phyloP scores from a whole-genome alignment of 2,329 filamentous ascomycete species.

The Scedosporium minutisporum region DNA sequence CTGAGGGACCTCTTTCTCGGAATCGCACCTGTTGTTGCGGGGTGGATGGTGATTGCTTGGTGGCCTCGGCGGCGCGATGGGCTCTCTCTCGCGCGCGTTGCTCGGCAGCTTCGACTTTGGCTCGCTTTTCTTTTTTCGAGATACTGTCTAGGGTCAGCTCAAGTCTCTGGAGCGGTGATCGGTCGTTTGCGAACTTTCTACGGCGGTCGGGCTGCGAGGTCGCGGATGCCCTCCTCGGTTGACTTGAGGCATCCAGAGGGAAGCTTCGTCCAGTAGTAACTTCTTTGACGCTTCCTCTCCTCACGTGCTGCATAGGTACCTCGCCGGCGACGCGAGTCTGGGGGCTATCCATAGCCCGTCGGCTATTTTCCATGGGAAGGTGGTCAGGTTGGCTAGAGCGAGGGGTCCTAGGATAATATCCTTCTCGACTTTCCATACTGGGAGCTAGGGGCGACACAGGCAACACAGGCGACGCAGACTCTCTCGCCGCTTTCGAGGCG shows the following conservation, averaged over 20 bases:
- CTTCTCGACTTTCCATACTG: conserved; percentile 7
- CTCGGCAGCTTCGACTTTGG: conserved; percentile 75
- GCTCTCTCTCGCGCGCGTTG: conserved; percentile 51
- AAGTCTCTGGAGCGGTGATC: conserved; percentile 86
- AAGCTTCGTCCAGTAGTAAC: not conserved
- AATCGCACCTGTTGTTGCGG: conserved; percentile 9
- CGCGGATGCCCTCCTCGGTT: conserved; percentile 27
- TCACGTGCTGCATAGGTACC: conserved; percentile 5
- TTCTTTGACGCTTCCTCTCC: conserved; percentile 6
- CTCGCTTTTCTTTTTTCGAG: conserved; percentile 91
- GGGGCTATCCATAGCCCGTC: not conserved
- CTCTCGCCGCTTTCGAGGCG: not conserved
- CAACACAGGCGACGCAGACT: not conserved
- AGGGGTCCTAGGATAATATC: conserved; percentile 10
- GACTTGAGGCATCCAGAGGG: conserved; percentile 13
- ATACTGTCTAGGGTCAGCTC: conserved; percentile 86
- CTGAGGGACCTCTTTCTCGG: conserved; percentile 14
- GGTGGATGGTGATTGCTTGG: conserved; percentile 1
- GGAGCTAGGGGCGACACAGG: not conserved
- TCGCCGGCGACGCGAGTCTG: conserved; percentile 2
- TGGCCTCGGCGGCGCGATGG: conserved; percentile 8
- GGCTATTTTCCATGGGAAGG: conserved; percentile 13
- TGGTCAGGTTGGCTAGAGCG: conserved; percentile 15
- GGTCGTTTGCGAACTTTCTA: conserved; percentile 63
- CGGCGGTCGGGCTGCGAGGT: conserved; percentile 32